Base-by-base conservation (phyloP, 768 basidiomycete genomes). In the Sarcodon aspratus region DNA sequence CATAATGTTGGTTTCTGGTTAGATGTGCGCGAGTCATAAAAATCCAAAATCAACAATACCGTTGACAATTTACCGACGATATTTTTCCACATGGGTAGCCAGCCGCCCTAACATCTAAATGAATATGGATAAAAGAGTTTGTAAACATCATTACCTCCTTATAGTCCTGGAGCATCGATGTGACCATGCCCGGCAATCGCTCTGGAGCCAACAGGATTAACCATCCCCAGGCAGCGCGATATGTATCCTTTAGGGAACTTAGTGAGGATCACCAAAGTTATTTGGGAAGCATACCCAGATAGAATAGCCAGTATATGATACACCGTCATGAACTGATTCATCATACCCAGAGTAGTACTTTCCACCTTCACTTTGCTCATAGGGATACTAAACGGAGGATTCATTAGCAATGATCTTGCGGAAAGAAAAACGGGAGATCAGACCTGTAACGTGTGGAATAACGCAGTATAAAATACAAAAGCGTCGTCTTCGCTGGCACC, bases 1-100 rank as follows among this genome's bases (percentile, higher is more conserved):
- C 87, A 91, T 91, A 55, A 89, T 88, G 55, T 87, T 91, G 1
- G 87, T 89, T 58, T 91, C 84, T 68, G 44, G 27, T 27, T 10
- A 11, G 5, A 44, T 15, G 32, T 27, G 33, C 13, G 6, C 32
- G 45, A 9, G 8, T 0, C 33, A 15, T 13, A 42, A 38, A 18
- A 49, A 27, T 27, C 3, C 21, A 27, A 27, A 27, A 27, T 27
- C 53, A 12, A 50, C 17, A 36, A 10, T 40, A 15, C 21, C 5
- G 21, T 27, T 27, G 5, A 27, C 21, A 31, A 54, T 68, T 52
- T 44, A 76, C 79, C 79, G 21, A 84, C 76, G 11, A 90, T 74
- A 52, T 90, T 90, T 65, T 89, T 90, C 88, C 88, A 91, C 86
- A 90, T 89, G 0, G 88, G 88, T 35, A 91, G 65, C 85, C 87